Base-by-base conservation (phyloP, 2,329 filamentous ascomycete species). In the Aspergillus aculeatus region DNA sequence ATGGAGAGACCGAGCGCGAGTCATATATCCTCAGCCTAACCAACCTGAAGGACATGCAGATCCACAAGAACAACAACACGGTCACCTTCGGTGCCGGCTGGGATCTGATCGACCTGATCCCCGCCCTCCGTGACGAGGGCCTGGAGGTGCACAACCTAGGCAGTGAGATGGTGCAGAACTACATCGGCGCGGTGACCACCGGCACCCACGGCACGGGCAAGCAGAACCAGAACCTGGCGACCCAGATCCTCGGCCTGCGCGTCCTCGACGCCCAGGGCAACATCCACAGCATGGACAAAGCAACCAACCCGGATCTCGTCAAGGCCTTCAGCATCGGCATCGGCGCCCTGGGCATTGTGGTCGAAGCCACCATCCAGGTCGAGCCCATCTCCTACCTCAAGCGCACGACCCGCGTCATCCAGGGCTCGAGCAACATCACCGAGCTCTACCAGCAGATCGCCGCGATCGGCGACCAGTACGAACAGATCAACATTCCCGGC, bases 11-110 rank as follows among this genome's bases (percentile, higher is more conserved):
- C 24, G 3, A 3, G 24, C 24, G 24, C 24, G 24, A 24, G 24
- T 24, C 24, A 1, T 24, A 24, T 24, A 24, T 24, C 5, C 24
- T 24, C 24, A 24, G 24, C 24, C 24, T 24, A 5, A 24, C 24
- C 24, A 24, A 24, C 24, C 24, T 24, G 24, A 24, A 24, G 24
- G 3, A 24, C 24, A 24, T 24, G 24, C 24, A 24, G 2, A 24
- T 24, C 24, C 24, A 24, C 24, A 24, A 24, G 24, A 24, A 24
- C 24, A 24, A 24, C 24, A 47, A 26, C 7, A 67, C 60, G 2
- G 63, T 62, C 57, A 67, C 65, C 23, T 58, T 66, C 38, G 65
- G 65, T 55, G 65, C 62, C 48, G 65, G 65, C 23, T 67, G 65
- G 65, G 65, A 67, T 55, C 50, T 67, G 35, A 51, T 54, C 48